Percentiles rank a stretch among this genome's conserved stretches.
phyloP scores from a whole-genome alignment of 306 rosid genomes.

The Urtica urens region DNA sequence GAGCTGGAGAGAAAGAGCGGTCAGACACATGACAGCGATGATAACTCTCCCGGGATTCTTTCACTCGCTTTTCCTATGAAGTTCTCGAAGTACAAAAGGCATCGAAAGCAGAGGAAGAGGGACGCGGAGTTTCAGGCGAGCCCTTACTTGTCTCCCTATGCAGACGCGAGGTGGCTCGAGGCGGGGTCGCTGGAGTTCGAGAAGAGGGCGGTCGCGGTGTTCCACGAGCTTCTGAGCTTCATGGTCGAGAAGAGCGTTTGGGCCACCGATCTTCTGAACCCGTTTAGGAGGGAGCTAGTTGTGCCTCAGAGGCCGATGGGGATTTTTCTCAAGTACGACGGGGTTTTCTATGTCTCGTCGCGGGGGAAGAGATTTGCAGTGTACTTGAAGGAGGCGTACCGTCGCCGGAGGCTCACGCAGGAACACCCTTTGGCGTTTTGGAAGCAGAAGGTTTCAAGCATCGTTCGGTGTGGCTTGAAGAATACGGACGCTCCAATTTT shows the following conservation, averaged over 20 bases:
- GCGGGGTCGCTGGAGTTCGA: conserved; percentile 71
- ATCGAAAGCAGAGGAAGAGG: conserved; percentile 38
- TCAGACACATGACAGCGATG: conserved; percentile 18
- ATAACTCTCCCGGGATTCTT: conserved; percentile 42
- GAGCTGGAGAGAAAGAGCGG: conserved; percentile 60
- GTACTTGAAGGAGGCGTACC: conserved; percentile 66
- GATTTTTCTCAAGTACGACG: conserved; percentile 68
- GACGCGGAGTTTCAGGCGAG: conserved; percentile 60
- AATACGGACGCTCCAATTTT: too few relatives aligned
- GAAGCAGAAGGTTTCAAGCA: conserved; percentile 56
- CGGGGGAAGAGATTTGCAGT: conserved; percentile 88
- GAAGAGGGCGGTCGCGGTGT: conserved; percentile 78
- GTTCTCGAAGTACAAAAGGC: conserved; percentile 63
- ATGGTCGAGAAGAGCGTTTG: conserved; percentile 72
- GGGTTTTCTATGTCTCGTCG: conserved; percentile 84
- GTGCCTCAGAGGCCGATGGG: conserved; percentile 96
- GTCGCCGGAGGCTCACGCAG: conserved; percentile 56
- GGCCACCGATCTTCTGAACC: conserved; percentile 87
- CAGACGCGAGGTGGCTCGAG: conserved; percentile 53
- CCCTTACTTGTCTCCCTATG: conserved; percentile 75
- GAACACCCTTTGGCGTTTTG: conserved; percentile 63
- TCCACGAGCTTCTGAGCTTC: conserved; percentile 81
- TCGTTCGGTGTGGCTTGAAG: conserved; percentile 41
- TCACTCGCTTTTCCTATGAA: conserved; percentile 48
- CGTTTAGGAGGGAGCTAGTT: conserved; percentile 64